A percentile compares a stretch with the other conserved stretches of the same genome.
Conservation (phyloP, 257 asterid species). For the Leonotis leonurus region DNA sequence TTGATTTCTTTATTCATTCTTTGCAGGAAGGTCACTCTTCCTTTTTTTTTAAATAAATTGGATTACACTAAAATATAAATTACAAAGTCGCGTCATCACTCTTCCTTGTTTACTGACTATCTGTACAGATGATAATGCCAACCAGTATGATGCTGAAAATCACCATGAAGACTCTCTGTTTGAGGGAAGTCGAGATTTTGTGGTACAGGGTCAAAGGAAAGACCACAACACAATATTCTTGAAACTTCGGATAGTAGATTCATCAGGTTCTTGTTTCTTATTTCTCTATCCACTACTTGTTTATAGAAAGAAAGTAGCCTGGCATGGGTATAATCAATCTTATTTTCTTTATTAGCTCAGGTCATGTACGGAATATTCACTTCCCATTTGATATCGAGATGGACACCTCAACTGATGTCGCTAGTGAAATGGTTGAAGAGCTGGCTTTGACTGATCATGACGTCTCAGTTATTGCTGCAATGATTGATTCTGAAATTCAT, state of each 20-base stretch:
- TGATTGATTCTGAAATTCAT: constrained; percentile 81
- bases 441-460: constrained; percentile 86
- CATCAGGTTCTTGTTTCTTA: constrained; percentile 48
- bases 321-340: constrained; percentile 18
- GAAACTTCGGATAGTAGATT: constrained; percentile 81
- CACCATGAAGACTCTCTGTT: constrained; percentile 36
- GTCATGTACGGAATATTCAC: constrained; percentile 79
- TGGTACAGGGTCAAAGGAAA: constrained; percentile 83
- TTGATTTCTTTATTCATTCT: not conserved
- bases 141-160: constrained; percentile 28
- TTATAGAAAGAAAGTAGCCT: not conserved
- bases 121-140: constrained; percentile 38
- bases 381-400: constrained; percentile 88
- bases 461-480: constrained; percentile 72
- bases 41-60: too few relatives aligned
- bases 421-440: constrained; percentile 98
- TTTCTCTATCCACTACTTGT: constrained; percentile 2
- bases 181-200: constrained; percentile 76
- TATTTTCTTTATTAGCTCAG: constrained; percentile 40
- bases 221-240: constrained; percentile 87
- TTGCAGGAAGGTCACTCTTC: not conserved
- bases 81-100: too few relatives aligned
- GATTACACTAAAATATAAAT: too few relatives aligned
- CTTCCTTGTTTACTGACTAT: constrained; percentile 4
- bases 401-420: constrained; percentile 90